Base-by-base conservation (phyloP, 441 rosid genomes). In the Isatis lusitanica region DNA sequence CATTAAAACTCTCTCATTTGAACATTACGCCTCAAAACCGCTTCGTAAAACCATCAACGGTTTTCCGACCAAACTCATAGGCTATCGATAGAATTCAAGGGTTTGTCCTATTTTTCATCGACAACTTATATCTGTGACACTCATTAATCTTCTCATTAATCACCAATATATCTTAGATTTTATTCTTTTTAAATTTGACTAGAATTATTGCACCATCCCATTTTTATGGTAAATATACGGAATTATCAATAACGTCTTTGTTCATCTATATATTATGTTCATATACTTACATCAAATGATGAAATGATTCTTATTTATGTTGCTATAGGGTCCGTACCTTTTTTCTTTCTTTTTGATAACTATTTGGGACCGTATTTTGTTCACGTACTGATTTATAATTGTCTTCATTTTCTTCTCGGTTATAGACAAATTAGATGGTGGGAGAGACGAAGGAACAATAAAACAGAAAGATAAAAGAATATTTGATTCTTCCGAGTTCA, bases 1-100 rank as follows among this genome's bases (percentile, higher is more conserved):
- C 65, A 44, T 21, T 26, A 11, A 26, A 26, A 12, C 28, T 12
- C 52, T 48, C 40, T 50, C 46, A 31, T 48, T 15, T 10, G 1
- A 9, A 17, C 39, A 8, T 18, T 57, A 3, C 38, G 5, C 60
- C 52, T 66, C 53, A 42, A 66, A 74, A 46, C 53, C 26, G 30
- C 36, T 74, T 66, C 26, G 1, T 30, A 58, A 67, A 66, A 66
- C 63, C 63, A 68, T 51, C 47, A n/a, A 21, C 40, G 39, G 48
- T 60, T 51, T 67, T 24, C 33, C 40, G 47, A 67, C 68, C 40
- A 38, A 59, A 40, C 28, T 15, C 60, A 30, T n/a, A n/a, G 13
- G 9, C 55, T 55, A 18, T 28, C 31, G 9, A 62, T 16, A 50
- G 10, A 36, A 28, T 30, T 43, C 31, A 40, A 62, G 46, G 26